A percentile compares a stretch with the other conserved stretches of the same genome.
phyloP scores from a whole-genome alignment of 2,329 filamentous ascomycete species.

The Aurifilum marmelostoma region DNA sequence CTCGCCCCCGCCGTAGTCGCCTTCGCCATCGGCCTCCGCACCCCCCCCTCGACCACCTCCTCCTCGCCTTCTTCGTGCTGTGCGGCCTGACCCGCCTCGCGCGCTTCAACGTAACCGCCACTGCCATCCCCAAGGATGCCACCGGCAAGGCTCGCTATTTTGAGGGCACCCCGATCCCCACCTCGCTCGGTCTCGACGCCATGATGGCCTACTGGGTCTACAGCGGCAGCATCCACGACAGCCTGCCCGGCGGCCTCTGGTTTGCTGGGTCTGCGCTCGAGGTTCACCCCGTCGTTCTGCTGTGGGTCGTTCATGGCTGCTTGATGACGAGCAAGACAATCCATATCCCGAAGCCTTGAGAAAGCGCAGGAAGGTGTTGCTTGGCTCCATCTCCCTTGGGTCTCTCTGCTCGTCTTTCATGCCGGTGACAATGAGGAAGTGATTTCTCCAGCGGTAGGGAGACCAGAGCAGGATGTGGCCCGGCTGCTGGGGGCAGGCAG shows the following conservation, averaged over 20 bases:
- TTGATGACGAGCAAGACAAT: constrained; percentile 95
- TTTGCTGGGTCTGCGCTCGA: constrained; percentile 71
- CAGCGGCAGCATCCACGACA: constrained; percentile 76
- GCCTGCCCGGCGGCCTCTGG: constrained; percentile 76
- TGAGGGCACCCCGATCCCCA: constrained; percentile 95
- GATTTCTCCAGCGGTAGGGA: not conserved
- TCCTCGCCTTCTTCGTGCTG: constrained; percentile 86
- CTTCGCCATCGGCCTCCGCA: constrained; percentile 87
- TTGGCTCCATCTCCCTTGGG: too few species aligned
- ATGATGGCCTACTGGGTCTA: constrained; percentile 85
- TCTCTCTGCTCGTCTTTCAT: not conserved
- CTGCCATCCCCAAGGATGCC: constrained; percentile 86
- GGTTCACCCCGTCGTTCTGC: constrained; percentile 77
- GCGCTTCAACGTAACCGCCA: constrained; percentile 95
- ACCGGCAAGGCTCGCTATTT: constrained; percentile 93
- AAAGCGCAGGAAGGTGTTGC: not conserved
- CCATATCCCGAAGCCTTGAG: constrained; percentile 85
- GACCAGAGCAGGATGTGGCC: not conserved
- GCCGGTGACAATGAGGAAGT: not conserved
- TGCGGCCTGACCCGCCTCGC: constrained; percentile 92
- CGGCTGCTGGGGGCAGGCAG: not conserved
- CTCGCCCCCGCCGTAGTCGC: constrained; percentile 85
- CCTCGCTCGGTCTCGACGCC: constrained; percentile 76
- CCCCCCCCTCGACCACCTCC: constrained; percentile 78
- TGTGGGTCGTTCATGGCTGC: constrained; percentile 89